Percentiles rank a stretch among this genome's conserved stretches.
Conservation (phyloP, 495 filamentous ascomycete genomes). For the Neurospora sp. region DNA sequence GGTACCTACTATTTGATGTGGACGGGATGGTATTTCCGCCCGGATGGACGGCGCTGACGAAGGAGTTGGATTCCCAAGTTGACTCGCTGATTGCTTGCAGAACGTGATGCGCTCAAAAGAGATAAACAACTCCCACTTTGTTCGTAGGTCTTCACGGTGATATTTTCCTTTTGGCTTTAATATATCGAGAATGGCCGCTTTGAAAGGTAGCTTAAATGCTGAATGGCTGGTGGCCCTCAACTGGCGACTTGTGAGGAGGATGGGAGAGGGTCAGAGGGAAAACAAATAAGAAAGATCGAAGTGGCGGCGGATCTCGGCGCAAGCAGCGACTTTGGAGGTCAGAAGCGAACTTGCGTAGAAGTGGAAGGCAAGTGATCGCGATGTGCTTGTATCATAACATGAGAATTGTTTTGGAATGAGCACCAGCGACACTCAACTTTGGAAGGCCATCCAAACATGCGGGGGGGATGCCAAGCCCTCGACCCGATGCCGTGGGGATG, state of each 20-base stretch:
- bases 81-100: not conserved
- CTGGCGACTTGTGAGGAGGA: not conserved
- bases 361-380: not conserved
- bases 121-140: not conserved
- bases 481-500: not conserved
- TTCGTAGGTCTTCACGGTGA: not conserved
- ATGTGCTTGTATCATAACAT: not conserved
- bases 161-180: not conserved
- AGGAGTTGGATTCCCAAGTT: not conserved
- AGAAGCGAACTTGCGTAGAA: not conserved
- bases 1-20: not conserved
- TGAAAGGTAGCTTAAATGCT: not conserved
- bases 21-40: not conserved
- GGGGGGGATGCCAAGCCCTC: not conserved
- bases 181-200: not conserved
- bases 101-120: not conserved
- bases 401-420: not conserved
- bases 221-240: not conserved
- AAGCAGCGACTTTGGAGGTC: not conserved
- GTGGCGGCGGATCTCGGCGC: fast-evolving
- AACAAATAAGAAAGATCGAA: not conserved
- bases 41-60: not conserved
- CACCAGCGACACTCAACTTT: not conserved
- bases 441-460: not conserved
- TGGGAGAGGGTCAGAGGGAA: not conserved